Evolutionary conservation across 176 grass and related monocot species (phyloP), one percentile per base, ranked within the genome.

Genomic region (Avena insularis): DNA sequence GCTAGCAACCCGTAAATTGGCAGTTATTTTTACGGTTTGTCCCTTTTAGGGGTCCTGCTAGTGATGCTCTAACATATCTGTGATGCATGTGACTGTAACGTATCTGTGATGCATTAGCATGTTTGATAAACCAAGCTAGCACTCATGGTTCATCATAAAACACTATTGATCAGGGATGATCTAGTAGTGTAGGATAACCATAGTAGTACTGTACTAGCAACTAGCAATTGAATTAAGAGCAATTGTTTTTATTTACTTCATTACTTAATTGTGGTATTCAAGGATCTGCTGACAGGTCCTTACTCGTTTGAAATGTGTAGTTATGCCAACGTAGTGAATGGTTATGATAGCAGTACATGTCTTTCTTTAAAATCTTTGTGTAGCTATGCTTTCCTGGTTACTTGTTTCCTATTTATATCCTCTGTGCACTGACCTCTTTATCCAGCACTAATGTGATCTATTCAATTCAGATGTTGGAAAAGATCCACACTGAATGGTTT

Each of bases 401-500:
- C 29, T 69, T 12, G 33, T 72, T 49, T 71, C 31, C 43, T 81
- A 23, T 62, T 33, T 62, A 10, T 62, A 61, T 51, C 36, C 40
- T 77, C 16, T 53, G 14, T 19, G 14, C 6, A 65, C 11, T 82
- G 36, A 67, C 27, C 60, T 29, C 16, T 59, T 80, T 17, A 62
- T 81, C 51, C 31, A 13, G 14, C 21, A 71, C 47, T 83, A 40
- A 51, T 75, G 55, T 16, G 23, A 2, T 48, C 38, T 46, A 75
- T 89, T 65, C 66, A 74, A 62, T 43, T 84, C 87, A 85, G 80
- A 99, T 94, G 97, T 99, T 79, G 97, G 87, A 60, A 99, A 94
- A 83, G 97, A 99, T 83, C 94, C 94, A 90, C 97, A 79, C 79
- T 96, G 12, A 99, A 99, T 71, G 97, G 97, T 86, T 91, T 99